A percentile compares a stretch with the other conserved stretches of the same genome.
These are phyloP conservation scores for Emergomyces pasteurianus DNA, from an alignment of 2,329 filamentous ascomycete species.

Conservation along the genomic window DNA sequence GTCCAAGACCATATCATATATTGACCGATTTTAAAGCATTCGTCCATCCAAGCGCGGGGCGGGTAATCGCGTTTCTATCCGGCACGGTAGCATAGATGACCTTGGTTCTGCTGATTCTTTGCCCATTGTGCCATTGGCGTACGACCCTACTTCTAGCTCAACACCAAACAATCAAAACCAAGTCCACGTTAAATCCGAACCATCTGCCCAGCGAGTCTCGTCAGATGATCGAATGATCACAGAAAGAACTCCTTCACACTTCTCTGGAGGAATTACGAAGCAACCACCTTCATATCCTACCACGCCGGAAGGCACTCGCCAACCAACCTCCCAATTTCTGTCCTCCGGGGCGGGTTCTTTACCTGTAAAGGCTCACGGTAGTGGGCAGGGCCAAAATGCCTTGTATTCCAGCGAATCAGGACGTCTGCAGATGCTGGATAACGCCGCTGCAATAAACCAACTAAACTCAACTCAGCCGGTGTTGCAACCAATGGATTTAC, in stretches of 20 bases:
- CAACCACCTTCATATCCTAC: not conserved
- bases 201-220: not conserved
- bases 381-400: not conserved
- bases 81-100: not conserved
- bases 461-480: slow-evolving; percentile 2
- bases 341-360: not conserved
- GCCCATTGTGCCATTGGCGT: not conserved
- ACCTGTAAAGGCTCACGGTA: not conserved
- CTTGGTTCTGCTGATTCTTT: not conserved
- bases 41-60: slow-evolving; percentile 3
- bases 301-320: not conserved
- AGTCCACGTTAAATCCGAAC: not conserved
- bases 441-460: slow-evolving; percentile 1
- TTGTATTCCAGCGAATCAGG: not conserved
- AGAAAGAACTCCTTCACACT: not conserved
- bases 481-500: slow-evolving; percentile 1
- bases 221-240: not conserved
- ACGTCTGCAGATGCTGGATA: not conserved
- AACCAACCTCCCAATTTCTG: not conserved
- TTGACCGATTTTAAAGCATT: not conserved
- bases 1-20: not conserved
- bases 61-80: not conserved
- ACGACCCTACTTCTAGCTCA: not conserved
- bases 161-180: not conserved
- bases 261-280: not conserved